Base-by-base conservation (phyloP, 805 yeast species). In the Candida ficus region DNA sequence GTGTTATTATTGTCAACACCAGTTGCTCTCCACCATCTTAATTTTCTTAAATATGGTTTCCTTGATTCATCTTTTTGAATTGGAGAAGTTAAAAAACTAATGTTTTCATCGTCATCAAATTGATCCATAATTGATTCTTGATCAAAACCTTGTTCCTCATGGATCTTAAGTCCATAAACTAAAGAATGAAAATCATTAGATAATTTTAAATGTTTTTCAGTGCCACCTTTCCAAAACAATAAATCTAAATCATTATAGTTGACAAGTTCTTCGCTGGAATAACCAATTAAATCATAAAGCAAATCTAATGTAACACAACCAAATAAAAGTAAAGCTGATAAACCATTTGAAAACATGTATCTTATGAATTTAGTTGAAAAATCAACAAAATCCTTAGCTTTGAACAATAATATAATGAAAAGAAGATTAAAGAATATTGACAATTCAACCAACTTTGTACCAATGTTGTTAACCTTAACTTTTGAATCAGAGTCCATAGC, bases 11-110 rank as follows among this genome's bases (percentile, higher is more conserved):
- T 12, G 8, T n/a, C 37, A 13, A 33, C 28, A 18, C 26, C 5
- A 14, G 37, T 20, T 6, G 44, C 26, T 23, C 17, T 37, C 46
- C 48, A 42, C 37, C 39, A 35, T n/a, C 34, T 30, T 21, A 42
- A 29, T 17, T 32, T 33, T 5, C 36, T 21, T 14, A 39, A 27
- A 18, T 33, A 8, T 25, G 25, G 35, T 22, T 29, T 34, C 25
- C 17, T 28, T 4, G 7, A 16, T 21, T 25, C 21, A 9, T 11
- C 21, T n/a, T n/a, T n/a, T 7, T 8, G 9, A 3, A 21, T 25
- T n/a, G 32, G 42, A 10, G 42, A 14, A 2, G 23, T 5, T n/a
- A 33, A 16, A 19, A 19, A 35, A 12, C 35, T 25, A 12, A 35
- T 29, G 20, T 39, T 30, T 16, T 25, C 35, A 13, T 18, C 13